Base-by-base conservation (phyloP, 1,139 yeast genomes). In the Blastobotrys indianensis region DNA sequence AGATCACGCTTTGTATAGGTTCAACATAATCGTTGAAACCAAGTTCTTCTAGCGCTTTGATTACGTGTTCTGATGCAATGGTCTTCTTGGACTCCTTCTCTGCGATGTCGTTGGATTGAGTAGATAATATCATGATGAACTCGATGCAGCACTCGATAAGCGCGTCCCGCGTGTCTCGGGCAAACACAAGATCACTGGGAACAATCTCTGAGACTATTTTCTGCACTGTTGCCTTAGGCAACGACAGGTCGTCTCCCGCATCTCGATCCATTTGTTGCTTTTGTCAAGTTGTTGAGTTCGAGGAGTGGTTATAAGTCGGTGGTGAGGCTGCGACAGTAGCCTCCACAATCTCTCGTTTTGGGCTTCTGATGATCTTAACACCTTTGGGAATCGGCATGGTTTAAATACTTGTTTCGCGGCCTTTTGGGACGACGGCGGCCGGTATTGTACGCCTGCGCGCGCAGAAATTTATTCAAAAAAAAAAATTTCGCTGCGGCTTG, bases 21-120 rank as follows among this genome's bases (percentile, higher is more conserved):
- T 84, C 94, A 44, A 92, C 74, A 63, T 92, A 92, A 53, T 85
- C 88, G 45, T 76, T 77, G 65, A 88, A 92, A 38, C 95, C 99
- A 51, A 92, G 73, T 58, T 86, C 95, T 53, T 80, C 83, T 43
- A 92, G 72, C 0, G 98, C 97, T 61, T 83, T 85, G 51, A 92
- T 77, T 40, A 92, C 97, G 64, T 92, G 99, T 62, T 92, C 98
- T 1, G 95, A 84, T 1, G 97, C 95, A 45, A 92, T 92, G 7
- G 99, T 92, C 67, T 92, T 94, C 66, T 92, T 92, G 44, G 95
- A 83, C 62, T 92, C 98, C 59, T 85, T 85, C 60, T 92, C 98
- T 1, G 98, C 97, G 55, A 92, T 87, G 54, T 94, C 98, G 61
- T 94, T 90, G 51, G 94, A 85, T 66, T 88, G 95, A 2, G 95